These are phyloP conservation scores for Globisporangium radiosum DNA, from an alignment of 352 stramenopile species.

Conservation along the genomic window DNA sequence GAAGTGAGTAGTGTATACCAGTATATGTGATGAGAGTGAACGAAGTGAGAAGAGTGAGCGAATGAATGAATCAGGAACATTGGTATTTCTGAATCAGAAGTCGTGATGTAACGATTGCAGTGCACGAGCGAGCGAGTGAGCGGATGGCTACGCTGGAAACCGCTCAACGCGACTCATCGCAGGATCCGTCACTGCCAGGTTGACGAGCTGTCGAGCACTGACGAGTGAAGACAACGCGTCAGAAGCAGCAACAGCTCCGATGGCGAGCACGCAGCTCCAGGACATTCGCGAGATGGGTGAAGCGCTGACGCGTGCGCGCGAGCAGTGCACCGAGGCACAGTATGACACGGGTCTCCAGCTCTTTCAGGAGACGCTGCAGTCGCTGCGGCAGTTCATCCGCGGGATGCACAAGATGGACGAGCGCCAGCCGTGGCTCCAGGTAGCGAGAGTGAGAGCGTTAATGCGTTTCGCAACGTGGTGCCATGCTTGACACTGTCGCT, in stretches of 20 bases:
- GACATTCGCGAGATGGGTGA: conserved; percentile 72
- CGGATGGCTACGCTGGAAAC: too few relatives aligned
- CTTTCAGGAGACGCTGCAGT: conserved; percentile 50
- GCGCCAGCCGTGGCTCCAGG: conserved; percentile 76
- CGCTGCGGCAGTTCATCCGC: conserved; percentile 56
- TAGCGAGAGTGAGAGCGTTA: conserved; percentile 6
- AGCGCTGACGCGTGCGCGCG: conserved; percentile 42
- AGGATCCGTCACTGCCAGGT: too few relatives aligned
- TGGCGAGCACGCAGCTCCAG: conserved; percentile 42
- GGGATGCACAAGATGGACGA: conserved; percentile 65
- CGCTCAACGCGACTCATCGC: too few relatives aligned
- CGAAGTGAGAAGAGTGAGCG: too few relatives aligned
- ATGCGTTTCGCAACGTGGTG: too few relatives aligned
- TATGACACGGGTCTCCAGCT: conserved; percentile 57
- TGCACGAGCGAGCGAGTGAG: too few relatives aligned
- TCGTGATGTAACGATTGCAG: too few relatives aligned
- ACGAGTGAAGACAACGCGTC: background rate
- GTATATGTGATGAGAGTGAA: too few relatives aligned
- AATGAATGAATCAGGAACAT: too few relatives aligned
- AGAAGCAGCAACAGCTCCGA: conserved; percentile 2
- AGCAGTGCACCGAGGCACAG: conserved; percentile 57
- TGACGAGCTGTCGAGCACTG: background rate
- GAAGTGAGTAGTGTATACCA: too few relatives aligned
- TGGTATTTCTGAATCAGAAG: too few relatives aligned
- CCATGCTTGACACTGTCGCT: background rate